Evolutionary conservation across 257 asterid genomes (phyloP).

Genomic region (Eucommia ulmoides): DNA sequence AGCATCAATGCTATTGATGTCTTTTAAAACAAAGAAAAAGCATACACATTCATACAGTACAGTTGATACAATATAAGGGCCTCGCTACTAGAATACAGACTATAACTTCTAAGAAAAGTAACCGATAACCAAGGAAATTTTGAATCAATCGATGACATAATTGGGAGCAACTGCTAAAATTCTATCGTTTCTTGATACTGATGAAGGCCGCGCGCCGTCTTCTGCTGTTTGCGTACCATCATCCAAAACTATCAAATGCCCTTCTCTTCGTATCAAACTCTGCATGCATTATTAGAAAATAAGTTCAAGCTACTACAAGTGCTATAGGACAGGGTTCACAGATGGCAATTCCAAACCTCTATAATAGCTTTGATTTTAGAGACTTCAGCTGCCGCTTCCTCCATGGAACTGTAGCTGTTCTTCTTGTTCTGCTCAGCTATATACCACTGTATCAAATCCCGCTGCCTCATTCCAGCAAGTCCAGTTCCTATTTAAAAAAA

Average conservation of each 20-base stretch:
- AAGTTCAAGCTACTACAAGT: too few species aligned
- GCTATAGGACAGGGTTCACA: not conserved
- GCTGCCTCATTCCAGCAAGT: conserved; percentile 82
- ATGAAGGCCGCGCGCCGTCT: conserved; percentile 28
- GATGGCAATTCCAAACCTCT: conserved; percentile 35
- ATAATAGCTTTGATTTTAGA: conserved; percentile 73
- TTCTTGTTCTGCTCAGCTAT: conserved; percentile 72
- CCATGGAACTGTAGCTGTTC: conserved; percentile 52
- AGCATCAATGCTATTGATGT: too few species aligned
- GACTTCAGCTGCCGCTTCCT: conserved; percentile 78
- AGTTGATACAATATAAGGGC: too few species aligned
- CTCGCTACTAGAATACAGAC: too few species aligned
- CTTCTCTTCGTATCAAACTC: conserved; percentile 84
- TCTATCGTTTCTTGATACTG: conserved; percentile 57
- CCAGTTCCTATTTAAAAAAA: conserved; percentile 31
- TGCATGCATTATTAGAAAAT: conserved; percentile 17
- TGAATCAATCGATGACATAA: conserved; percentile 47
- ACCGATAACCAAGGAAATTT: too few species aligned
- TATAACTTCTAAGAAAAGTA: too few species aligned
- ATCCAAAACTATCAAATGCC: conserved; percentile 79
- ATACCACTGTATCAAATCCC: conserved; percentile 85
- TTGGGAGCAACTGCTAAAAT: conserved; percentile 88
- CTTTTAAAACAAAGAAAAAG: too few species aligned
- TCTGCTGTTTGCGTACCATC: conserved; percentile 55
- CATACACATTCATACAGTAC: too few species aligned